A percentile compares a stretch with the other conserved stretches of the same genome.
Conservation (phyloP, 345 rosid species). For the Syzygium jambos region DNA sequence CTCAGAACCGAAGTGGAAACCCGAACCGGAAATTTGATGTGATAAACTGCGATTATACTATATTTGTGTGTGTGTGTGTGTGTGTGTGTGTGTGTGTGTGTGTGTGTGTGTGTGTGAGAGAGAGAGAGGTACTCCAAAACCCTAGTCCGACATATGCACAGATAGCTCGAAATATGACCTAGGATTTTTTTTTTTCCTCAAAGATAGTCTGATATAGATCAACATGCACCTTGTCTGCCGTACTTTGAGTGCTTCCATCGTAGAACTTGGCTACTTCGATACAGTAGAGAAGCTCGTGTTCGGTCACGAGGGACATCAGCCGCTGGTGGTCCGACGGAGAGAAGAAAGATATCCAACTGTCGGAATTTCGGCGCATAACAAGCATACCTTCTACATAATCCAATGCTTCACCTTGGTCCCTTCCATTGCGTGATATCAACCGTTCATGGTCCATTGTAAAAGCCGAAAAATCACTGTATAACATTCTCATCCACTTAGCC, state of each 20-base stretch:
- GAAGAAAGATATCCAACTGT: constrained; percentile 3
- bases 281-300: constrained; percentile 4
- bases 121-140: neutral
- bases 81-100: neutral
- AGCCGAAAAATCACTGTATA: neutral
- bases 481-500: constrained; percentile 8
- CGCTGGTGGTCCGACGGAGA: neutral
- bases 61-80: neutral
- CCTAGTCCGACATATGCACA: neutral
- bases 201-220: neutral
- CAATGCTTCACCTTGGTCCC: neutral
- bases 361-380: neutral
- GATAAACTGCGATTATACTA: neutral
- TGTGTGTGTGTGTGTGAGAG: too few relatives aligned
- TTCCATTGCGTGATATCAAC: neutral
- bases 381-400: constrained; percentile 8
- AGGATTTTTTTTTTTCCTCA: neutral
- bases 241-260: neutral
- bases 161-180: neutral
- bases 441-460: constrained; percentile 7
- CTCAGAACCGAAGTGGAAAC: too few relatives aligned
- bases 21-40: too few relatives aligned
- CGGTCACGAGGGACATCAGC: neutral
- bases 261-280: constrained; percentile 12
- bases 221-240: neutral